Conservation (phyloP, 1,284 basidiomycete species). For the Coniferiporia sulphurascens region DNA sequence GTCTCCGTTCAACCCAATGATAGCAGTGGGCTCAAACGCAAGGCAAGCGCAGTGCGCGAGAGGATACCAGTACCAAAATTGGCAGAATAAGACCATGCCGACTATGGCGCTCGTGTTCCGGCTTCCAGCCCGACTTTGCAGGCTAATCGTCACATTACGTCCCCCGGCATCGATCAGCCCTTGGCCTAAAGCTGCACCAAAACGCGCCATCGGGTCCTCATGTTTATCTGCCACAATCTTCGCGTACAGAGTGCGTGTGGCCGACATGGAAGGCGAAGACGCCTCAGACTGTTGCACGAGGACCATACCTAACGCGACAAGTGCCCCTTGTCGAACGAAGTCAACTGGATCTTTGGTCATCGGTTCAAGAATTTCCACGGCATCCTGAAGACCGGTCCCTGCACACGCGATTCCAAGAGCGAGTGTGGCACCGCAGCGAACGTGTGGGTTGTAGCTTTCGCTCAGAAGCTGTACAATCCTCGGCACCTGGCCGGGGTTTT, state of each 20-base stretch:
- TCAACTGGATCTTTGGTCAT: slow-evolving; percentile 97
- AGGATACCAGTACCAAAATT: slow-evolving; percentile 99
- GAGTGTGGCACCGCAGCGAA: slow-evolving; percentile 91
- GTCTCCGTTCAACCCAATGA: slow-evolving; percentile 84
- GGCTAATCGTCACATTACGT: slow-evolving; percentile 88
- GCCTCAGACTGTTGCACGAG: slow-evolving; percentile 93
- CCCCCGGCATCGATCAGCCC: slow-evolving; percentile 96
- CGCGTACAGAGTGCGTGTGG: slow-evolving; percentile 76
- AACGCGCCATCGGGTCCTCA: slow-evolving; percentile 95
- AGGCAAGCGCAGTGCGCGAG: slow-evolving; percentile 90
- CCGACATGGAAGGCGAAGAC: slow-evolving; percentile 73
- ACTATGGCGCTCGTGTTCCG: slow-evolving; percentile 90
- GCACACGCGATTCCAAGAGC: slow-evolving; percentile 95
- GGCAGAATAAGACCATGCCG: slow-evolving; percentile 93
- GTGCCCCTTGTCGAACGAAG: slow-evolving; percentile 96
- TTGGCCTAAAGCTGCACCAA: slow-evolving; percentile 91
- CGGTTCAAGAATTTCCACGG: slow-evolving; percentile 90
- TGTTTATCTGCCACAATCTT: slow-evolving; percentile 94
- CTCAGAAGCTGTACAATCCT: slow-evolving; percentile 91
- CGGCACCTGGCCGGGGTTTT: slow-evolving; percentile 91
- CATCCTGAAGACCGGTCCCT: slow-evolving; percentile 94
- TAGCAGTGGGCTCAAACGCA: slow-evolving; percentile 89
- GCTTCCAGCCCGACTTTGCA: slow-evolving; percentile 88
- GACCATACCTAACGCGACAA: slow-evolving; percentile 92
- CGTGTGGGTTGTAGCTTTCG: slow-evolving; percentile 98